Base-by-base conservation (phyloP, 495 filamentous ascomycete species). In the Xanthoparmelia taractica region DNA sequence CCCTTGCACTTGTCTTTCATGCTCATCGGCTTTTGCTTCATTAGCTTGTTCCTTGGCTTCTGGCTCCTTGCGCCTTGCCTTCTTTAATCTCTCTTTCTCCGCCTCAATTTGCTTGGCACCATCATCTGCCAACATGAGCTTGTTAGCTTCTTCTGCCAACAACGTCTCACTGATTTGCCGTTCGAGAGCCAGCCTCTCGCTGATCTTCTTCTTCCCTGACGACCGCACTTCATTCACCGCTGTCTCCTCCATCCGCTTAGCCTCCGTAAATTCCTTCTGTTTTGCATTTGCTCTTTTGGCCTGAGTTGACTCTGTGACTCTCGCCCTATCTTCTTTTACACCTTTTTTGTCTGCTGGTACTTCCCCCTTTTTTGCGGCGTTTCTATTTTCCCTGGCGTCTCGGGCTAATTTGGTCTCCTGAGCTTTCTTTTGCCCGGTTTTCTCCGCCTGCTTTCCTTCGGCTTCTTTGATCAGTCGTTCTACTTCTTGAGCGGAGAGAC, bases 61-160 rank as follows among this genome's bases (percentile, higher is more conserved):
- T 25, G 37, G 20, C 45, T 36, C 41, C 54, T 37, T 57, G 8
- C 27, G 60, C 23, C 29, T 67, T 20, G 50, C 36, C 40, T 57
- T 45, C 18, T 43, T 23, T 20, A 38, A 48, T 38, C 45, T n/a
- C n/a, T 41, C 23, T 18, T 48, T 59, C 41, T 68, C 66, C 11
- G 54, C 36, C 34, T 68, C 27, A 29, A 68, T 59, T 33, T 61
- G 60, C 40, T 59, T 68, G 8, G 63, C 56, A 10, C 66, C 62
- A 1, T 67, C 66, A 57, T 41, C 50, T 58, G 61, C 62, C 18
- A 65, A 10, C 62, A 58, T 65, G 4, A 63, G 17, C 25, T 57
- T 60, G 25, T 65, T 41, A 38, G 61, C 66, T 34, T 67, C n/a
- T 56, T 65, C 43, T 43, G 47, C 34, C 13, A 67, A 47, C 15